These are phyloP conservation scores for Zasmidium cellare DNA, from an alignment of 2,329 filamentous ascomycete genomes.

Conservation along the genomic window DNA sequence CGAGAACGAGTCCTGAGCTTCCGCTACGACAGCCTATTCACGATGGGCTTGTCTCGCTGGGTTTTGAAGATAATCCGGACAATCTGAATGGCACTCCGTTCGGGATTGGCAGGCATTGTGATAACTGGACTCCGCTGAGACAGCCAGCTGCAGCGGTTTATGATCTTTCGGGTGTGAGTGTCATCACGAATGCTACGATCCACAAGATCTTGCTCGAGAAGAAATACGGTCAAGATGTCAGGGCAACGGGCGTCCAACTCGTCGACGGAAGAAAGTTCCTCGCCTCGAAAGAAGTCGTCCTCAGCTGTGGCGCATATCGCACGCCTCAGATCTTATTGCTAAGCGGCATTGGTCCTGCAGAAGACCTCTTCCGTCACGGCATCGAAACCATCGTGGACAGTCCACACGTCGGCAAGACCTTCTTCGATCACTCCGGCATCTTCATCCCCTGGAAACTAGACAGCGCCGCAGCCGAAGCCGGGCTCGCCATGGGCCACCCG, in stretches of 20 bases:
- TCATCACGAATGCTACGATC: not conserved
- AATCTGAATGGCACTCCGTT: not conserved
- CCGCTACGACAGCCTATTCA: not conserved
- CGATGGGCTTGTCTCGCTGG: not conserved
- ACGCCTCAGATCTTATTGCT: conserved; percentile 54
- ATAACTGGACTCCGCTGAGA: conserved; percentile 1
- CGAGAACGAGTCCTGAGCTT: not conserved
- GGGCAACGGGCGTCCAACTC: not conserved
- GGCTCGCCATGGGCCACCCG: not conserved
- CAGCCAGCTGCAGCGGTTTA: not conserved
- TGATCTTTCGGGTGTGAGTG: not conserved
- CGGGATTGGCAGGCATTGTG: not conserved
- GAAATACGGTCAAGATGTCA: not conserved
- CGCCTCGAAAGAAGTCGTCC: conserved; percentile 41
- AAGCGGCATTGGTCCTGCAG: conserved; percentile 58
- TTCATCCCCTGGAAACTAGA: conserved; percentile 3
- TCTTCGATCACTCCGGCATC: conserved; percentile 52
- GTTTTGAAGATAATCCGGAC: not conserved
- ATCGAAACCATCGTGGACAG: conserved; percentile 58
- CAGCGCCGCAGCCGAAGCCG: not conserved
- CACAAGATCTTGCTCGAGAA: not conserved
- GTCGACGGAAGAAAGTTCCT: not conserved
- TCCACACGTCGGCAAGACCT: conserved; percentile 61
- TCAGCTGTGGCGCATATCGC: conserved; percentile 41
- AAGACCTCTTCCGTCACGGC: conserved; percentile 53